A percentile compares a stretch with the other conserved stretches of the same genome.
Conservation (phyloP, 768 basidiomycete genomes). For the Pulveroboletus sp. region DNA sequence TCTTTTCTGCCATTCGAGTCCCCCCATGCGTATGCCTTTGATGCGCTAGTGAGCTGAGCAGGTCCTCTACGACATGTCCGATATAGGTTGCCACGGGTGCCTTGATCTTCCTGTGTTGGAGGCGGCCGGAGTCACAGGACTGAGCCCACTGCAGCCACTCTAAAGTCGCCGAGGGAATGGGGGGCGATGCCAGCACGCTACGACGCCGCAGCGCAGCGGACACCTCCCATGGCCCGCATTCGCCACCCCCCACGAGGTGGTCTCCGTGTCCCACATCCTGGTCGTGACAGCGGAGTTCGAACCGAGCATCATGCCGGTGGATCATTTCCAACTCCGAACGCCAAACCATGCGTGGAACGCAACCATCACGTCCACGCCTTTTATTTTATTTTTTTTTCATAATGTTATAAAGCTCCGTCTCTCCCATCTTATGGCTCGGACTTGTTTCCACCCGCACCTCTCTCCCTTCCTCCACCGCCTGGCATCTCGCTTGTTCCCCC, state of each 20-base stretch:
- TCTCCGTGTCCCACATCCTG: not conserved
- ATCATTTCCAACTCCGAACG: not conserved
- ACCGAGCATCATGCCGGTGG: not conserved
- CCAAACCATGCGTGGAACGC: constrained; percentile 10
- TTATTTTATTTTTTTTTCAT: constrained; percentile 4
- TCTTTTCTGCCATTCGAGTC: constrained; percentile 31
- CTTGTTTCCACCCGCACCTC: not conserved
- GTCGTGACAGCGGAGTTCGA: not conserved
- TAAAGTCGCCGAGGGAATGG: too few relatives aligned
- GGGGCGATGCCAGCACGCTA: not conserved
- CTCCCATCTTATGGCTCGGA: not conserved
- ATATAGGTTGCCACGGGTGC: constrained; percentile 3
- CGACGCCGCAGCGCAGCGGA: too few relatives aligned
- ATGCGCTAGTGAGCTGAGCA: constrained; percentile 4
- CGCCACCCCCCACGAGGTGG: not conserved
- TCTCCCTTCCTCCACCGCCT: not conserved
- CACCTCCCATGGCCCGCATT: too few relatives aligned
- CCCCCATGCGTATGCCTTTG: constrained; percentile 4
- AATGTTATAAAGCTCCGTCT: constrained; percentile 18
- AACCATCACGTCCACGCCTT: constrained; percentile 16
- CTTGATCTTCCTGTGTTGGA: constrained; percentile 3
- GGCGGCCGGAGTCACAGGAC: not conserved
- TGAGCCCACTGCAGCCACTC: too few relatives aligned
- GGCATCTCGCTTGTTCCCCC: not conserved
- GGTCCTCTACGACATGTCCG: constrained; percentile 8